Percentiles rank a stretch among this genome's conserved stretches.
Evolutionary conservation across 345 rosid species (phyloP).

Genomic region (Euphorbia peplus): DNA sequence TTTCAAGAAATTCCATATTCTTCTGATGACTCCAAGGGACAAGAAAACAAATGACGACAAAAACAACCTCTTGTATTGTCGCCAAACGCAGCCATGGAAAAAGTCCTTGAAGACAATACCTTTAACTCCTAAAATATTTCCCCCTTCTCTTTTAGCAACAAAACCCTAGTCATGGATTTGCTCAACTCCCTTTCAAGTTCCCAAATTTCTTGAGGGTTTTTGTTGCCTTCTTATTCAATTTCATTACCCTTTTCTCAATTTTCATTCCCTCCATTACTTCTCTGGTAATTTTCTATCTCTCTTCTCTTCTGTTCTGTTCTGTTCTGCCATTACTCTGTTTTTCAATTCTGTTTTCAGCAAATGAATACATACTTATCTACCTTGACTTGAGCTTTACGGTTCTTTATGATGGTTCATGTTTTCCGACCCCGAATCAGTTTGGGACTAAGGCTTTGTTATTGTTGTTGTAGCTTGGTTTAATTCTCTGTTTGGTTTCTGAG

Average conservation of each 20-base stretch:
- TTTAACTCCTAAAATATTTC: conserved; percentile 29
- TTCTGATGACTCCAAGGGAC: conserved; percentile 42
- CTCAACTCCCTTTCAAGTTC: conserved; percentile 15
- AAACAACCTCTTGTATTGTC: conserved; percentile 47
- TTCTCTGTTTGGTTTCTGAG: conserved; percentile 8
- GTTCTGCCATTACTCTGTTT: conserved; percentile 4
- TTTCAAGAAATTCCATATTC: conserved; percentile 71
- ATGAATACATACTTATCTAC: not conserved
- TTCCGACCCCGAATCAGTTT: too few species aligned
- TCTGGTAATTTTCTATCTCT: conserved; percentile 45
- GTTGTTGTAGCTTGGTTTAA: too few species aligned
- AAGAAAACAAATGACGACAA: conserved; percentile 55
- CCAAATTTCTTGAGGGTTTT: conserved; percentile 19
- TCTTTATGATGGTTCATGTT: not conserved
- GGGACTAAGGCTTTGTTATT: too few species aligned
- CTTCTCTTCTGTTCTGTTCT: conserved; percentile 17
- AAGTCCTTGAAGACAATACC: conserved; percentile 29
- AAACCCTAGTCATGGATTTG: conserved; percentile 33
- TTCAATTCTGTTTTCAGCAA: not conserved
- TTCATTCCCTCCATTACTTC: conserved; percentile 17
- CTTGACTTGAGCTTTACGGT: too few species aligned
- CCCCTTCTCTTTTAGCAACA: conserved; percentile 32
- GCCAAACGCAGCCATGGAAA: conserved; percentile 45
- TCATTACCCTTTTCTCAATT: conserved; percentile 32
- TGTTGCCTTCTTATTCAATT: conserved; percentile 24